Evolutionary conservation across 2,329 filamentous ascomycete species (phyloP).

Genomic region (Ophiostoma sp.): DNA sequence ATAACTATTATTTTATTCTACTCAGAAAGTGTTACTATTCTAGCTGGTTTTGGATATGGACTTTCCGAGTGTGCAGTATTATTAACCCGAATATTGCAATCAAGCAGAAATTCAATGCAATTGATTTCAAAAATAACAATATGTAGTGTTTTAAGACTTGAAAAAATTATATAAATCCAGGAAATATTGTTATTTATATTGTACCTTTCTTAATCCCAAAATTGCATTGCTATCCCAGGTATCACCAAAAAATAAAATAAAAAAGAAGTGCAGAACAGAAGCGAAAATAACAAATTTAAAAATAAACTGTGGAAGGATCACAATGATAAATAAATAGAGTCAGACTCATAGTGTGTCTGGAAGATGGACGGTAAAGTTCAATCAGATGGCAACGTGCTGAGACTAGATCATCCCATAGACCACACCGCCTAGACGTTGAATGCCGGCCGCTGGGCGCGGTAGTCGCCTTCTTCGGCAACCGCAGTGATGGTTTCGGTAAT

Average conservation of each 20-base stretch:
- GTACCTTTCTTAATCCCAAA: no score
- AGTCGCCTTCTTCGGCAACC: neutral
- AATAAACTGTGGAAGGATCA: neutral
- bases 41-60: no score
- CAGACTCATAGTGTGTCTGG: neutral
- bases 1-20: no score
- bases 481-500: conserved; percentile 52
- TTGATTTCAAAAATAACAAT: no score
- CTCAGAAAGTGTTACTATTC: no score
- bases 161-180: no score
- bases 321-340: neutral
- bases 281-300: neutral
- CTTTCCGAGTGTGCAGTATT: no score
- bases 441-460: neutral
- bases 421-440: neutral
- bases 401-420: neutral
- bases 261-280: neutral
- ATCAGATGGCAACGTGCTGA: neutral
- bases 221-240: neutral
- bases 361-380: neutral
- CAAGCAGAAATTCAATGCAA: no score
- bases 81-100: no score
- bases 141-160: no score
- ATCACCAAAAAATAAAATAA: neutral
- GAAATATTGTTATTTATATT: no score